phyloP scores from a whole-genome alignment of 2,329 filamentous ascomycete genomes.

The Parastagonospora nodorum region DNA sequence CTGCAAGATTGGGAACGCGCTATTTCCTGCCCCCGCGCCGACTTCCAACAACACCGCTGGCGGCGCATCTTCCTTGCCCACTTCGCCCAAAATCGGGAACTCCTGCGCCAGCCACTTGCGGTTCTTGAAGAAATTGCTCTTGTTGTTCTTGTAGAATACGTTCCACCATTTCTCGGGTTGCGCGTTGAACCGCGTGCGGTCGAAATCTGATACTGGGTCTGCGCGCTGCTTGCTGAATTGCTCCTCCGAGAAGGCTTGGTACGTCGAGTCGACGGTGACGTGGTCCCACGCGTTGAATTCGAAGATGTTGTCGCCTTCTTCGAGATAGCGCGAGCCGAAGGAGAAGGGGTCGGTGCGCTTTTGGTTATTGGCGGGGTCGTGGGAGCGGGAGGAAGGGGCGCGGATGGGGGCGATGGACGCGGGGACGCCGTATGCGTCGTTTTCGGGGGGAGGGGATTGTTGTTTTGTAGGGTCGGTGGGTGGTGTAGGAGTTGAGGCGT shows the following conservation, averaged over 20 bases:
- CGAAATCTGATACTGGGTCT: slow-evolving; percentile 88
- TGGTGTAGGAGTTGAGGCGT: slow-evolving; percentile 20
- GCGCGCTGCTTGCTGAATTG: slow-evolving; percentile 86
- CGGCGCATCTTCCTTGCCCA: slow-evolving; percentile 73
- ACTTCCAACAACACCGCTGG: slow-evolving; percentile 80
- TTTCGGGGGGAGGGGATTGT: slow-evolving; percentile 34
- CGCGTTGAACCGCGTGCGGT: slow-evolving; percentile 87
- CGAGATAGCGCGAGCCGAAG: slow-evolving; percentile 87
- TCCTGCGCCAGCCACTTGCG: slow-evolving; percentile 97
- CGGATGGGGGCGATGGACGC: slow-evolving; percentile 52
- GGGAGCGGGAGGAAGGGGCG: slow-evolving; percentile 63
- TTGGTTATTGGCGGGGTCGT: slow-evolving; percentile 74
- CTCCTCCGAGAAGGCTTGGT: slow-evolving; percentile 81
- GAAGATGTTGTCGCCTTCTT: slow-evolving; percentile 86
- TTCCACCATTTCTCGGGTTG: slow-evolving; percentile 98
- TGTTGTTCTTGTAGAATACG: slow-evolving; percentile 96
- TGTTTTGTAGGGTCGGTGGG: slow-evolving; percentile 8
- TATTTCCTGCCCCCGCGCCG: slow-evolving; percentile 94
- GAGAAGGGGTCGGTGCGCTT: slow-evolving; percentile 93
- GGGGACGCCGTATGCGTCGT: slow-evolving; percentile 57
- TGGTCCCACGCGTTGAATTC: slow-evolving; percentile 99
- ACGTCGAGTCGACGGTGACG: slow-evolving; percentile 87
- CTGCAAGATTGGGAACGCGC: slow-evolving; percentile 86
- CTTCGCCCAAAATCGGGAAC: slow-evolving; percentile 82
- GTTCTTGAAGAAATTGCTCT: slow-evolving; percentile 97